Conservation (phyloP, 352 stramenopile species). For the Phytophthora lateralis region DNA sequence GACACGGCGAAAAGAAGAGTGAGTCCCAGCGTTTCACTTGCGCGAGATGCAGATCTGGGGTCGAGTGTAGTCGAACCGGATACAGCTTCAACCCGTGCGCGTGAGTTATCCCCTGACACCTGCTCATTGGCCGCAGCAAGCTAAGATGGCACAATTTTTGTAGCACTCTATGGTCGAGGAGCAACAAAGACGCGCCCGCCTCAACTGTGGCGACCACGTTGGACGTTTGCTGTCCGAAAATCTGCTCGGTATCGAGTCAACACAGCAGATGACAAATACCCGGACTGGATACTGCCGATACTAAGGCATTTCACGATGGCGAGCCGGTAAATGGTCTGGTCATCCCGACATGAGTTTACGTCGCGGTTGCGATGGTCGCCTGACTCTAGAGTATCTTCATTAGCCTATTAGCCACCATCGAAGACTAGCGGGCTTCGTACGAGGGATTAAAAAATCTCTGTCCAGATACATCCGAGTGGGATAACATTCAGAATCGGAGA, state of each 20-base stretch:
- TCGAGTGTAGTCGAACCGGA: background rate
- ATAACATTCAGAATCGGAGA: background rate
- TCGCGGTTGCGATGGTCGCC: too few relatives aligned
- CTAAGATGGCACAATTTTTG: background rate
- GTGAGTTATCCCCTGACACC: conserved; percentile 3
- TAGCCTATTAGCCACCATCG: background rate
- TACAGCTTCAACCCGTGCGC: background rate
- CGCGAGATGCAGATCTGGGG: conserved; percentile 1
- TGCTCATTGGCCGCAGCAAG: background rate
- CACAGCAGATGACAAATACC: conserved; percentile 1
- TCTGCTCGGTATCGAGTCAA: conserved; percentile 3
- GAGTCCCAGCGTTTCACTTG: background rate
- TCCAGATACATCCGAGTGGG: background rate
- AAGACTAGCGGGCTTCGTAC: background rate
- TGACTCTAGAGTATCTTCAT: too few relatives aligned
- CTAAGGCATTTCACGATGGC: background rate
- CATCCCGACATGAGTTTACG: too few relatives aligned
- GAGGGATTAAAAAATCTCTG: background rate
- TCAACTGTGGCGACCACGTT: background rate
- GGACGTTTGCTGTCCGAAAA: conserved; percentile 15
- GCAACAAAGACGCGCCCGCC: conserved; percentile 7
- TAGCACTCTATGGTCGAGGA: background rate
- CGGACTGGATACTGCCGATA: conserved; percentile 1
- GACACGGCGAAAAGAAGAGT: conserved; percentile 19
- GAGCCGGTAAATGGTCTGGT: background rate